Base-by-base conservation (phyloP, 1,284 basidiomycete species). In the Sutorius eximius region DNA sequence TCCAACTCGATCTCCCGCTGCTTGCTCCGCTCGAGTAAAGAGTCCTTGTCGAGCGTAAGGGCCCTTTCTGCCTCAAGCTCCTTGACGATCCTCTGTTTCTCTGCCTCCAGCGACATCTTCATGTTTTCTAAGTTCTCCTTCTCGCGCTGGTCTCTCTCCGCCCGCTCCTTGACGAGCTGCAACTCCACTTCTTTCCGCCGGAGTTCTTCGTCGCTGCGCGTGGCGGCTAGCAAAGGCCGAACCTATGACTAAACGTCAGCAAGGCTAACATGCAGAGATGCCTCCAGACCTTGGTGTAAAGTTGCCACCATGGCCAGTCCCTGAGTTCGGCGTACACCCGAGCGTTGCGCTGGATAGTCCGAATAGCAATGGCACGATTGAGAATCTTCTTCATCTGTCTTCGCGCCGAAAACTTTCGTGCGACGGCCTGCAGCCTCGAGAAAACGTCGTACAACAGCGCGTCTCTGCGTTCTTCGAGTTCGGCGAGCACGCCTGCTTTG, bases 281-380 rank as follows among this genome's bases (percentile, higher is more conserved):
- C 27, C 16, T 18, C 50, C 60, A 62, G 58, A 85, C 85, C 81
- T 95, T 97, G 16, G 92, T 95, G 71, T 97, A 99, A 16, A 99
- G 80, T 61, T 95, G 91, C 97, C 97, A 99, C 97, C 97, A 99
- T 1, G 97, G 95, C 97, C 96, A 99, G 55, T 96, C 92, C 47
- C 87, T 80, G 13, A 98, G 78, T 53, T 93, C 85, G 24, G 88
- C 87, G 67, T 99, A 99, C 13, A 98, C 82, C 12, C 93, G 79
- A 2, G 96, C 96, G 69, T 99, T 99, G 34, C 89, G 83, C 71
- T 98, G 96, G 57, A 99, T 95, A 0, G 91, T 95, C 45, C 91
- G 83, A 38, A 96, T 87, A 3, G 97, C 95, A 33, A 90, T 82
- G 2, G 95, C 93, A 36, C 96, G 88, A 67, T 98, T 96, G 56